These are phyloP conservation scores for Xylariaceae sp. DNA, from an alignment of 2,329 filamentous ascomycete genomes.

Conservation along the genomic window DNA sequence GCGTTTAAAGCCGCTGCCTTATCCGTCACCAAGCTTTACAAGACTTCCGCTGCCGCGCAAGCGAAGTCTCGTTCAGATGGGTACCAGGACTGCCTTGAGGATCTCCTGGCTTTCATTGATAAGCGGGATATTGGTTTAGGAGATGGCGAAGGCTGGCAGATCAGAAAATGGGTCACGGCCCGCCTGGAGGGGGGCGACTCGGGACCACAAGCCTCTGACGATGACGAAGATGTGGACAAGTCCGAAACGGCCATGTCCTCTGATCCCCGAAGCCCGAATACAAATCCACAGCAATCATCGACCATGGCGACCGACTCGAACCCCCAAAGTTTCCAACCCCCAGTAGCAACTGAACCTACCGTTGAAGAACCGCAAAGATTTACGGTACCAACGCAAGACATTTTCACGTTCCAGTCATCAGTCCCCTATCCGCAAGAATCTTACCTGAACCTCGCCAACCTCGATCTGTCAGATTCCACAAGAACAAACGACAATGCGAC, in stretches of 20 bases:
- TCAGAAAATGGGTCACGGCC: constrained; percentile 63
- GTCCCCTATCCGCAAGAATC: constrained; percentile 54
- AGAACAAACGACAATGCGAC: constrained; percentile 36
- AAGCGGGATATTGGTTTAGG: constrained; percentile 70
- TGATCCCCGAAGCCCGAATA: constrained; percentile 47
- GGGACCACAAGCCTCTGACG: constrained; percentile 52
- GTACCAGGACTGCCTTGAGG: constrained; percentile 91
- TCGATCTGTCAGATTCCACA: constrained; percentile 51
- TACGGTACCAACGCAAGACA: constrained; percentile 51
- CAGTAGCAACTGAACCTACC: constrained; percentile 15
- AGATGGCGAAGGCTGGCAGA: constrained; percentile 68
- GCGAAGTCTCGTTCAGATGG: constrained; percentile 71
- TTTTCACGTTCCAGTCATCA: constrained; percentile 65
- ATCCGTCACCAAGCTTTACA: constrained; percentile 94
- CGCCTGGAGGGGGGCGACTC: constrained; percentile 59
- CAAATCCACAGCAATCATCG: constrained; percentile 35
- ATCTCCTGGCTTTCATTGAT: constrained; percentile 80
- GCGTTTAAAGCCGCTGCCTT: constrained; percentile 89
- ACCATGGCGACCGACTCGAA: constrained; percentile 36
- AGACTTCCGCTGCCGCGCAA: constrained; percentile 76
- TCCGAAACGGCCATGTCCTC: constrained; percentile 56
- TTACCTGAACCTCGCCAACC: constrained; percentile 56
- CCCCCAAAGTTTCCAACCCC: constrained; percentile 26
- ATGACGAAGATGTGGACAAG: constrained; percentile 65
- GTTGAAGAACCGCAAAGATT: constrained; percentile 33